These are phyloP conservation scores for Skeletonema marinoi DNA, from an alignment of 108 stramenopile species.

Conservation along the genomic window DNA sequence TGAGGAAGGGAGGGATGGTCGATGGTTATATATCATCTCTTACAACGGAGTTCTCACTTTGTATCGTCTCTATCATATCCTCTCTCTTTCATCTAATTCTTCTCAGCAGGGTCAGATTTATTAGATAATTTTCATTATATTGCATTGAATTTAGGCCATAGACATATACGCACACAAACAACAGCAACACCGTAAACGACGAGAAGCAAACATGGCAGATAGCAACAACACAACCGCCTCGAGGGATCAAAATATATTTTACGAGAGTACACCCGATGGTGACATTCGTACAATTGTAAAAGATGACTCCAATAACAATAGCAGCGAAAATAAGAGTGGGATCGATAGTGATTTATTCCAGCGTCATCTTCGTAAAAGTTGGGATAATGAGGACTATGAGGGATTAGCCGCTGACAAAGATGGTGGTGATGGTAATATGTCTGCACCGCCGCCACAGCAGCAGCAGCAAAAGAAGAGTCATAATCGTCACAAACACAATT, in stretches of 20 bases:
- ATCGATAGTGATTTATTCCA: not conserved
- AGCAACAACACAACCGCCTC: not conserved
- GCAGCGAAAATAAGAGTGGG: not conserved
- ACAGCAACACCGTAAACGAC: too few species aligned
- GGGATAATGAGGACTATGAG: not conserved
- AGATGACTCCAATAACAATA: not conserved
- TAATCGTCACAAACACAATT: constrained; percentile 17
- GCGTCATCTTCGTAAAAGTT: constrained; percentile 5
- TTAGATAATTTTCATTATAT: too few species aligned
- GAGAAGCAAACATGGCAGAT: not conserved
- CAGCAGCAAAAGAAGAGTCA: too few species aligned
- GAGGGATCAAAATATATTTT: constrained; percentile 5
- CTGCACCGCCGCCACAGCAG: not conserved
- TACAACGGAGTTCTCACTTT: too few species aligned
- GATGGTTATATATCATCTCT: too few species aligned
- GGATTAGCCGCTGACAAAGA: not conserved
- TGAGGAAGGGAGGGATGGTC: too few species aligned
- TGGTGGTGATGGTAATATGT: not conserved
- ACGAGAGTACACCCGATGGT: constrained; percentile 18
- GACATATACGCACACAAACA: too few species aligned
- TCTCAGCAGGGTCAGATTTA: too few species aligned
- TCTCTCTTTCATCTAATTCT: too few species aligned
- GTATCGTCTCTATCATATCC: too few species aligned
- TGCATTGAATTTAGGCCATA: too few species aligned
- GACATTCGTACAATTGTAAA: constrained; percentile 14